These are phyloP conservation scores for Paecilomyces sp. DNA, from an alignment of 2,329 filamentous ascomycete genomes.

Conservation along the genomic window DNA sequence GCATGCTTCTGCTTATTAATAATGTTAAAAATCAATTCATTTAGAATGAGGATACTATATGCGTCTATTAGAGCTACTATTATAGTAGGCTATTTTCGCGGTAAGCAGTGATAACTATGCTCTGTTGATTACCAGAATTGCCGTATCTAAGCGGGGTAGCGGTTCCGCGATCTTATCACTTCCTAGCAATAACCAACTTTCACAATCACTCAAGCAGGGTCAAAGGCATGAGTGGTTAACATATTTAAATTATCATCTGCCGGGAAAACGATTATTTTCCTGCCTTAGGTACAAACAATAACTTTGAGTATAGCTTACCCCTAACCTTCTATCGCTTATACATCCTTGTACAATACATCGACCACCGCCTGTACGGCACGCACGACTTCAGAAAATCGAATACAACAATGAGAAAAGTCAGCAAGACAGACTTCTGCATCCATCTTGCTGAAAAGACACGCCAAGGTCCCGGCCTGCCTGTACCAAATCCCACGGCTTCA, in stretches of 20 bases:
- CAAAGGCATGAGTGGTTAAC: not conserved
- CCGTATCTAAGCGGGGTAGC: not conserved
- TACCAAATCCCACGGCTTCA: constrained; percentile 26
- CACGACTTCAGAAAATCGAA: too few species aligned
- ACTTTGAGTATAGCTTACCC: too few species aligned
- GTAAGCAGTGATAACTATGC: too few species aligned
- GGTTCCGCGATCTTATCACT: not conserved
- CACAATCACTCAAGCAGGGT: not conserved
- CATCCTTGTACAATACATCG: too few species aligned
- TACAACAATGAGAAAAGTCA: not conserved
- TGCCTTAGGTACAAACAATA: too few species aligned
- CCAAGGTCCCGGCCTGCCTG: constrained; percentile 28
- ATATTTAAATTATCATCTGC: not conserved
- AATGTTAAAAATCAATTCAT: too few species aligned
- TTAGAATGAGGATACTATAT: not conserved
- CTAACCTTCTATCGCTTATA: too few species aligned
- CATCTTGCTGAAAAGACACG: constrained; percentile 4
- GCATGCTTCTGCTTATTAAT: too few species aligned
- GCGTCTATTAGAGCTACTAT: not conserved
- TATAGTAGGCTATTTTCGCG: not conserved
- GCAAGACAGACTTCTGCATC: not conserved
- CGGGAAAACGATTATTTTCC: too few species aligned
- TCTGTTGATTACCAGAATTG: not conserved
- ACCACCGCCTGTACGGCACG: too few species aligned
- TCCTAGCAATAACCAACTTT: not conserved